A percentile compares a stretch with the other conserved stretches of the same genome.
Conservation (phyloP, 306 rosid species). For the Mimosa bimucronata region DNA sequence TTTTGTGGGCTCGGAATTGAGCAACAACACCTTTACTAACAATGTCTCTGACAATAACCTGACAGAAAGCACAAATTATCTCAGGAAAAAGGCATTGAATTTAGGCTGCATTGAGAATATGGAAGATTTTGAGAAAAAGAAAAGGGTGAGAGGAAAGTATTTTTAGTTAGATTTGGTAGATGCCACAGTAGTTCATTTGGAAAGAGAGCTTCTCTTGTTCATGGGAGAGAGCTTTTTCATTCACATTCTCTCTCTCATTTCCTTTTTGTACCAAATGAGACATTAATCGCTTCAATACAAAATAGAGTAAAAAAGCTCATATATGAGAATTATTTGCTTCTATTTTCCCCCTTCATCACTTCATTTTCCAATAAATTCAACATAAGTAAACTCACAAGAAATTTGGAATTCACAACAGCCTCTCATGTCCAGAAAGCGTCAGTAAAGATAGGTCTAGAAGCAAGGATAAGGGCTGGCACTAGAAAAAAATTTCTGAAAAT, state of each 20-base stretch:
- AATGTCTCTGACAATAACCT: slow-evolving; percentile 81
- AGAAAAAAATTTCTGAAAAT: not conserved
- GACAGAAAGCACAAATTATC: slow-evolving; percentile 37
- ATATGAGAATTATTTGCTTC: not conserved
- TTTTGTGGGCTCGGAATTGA: slow-evolving; percentile 79
- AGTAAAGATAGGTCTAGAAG: slow-evolving; percentile 4
- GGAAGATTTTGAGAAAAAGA: not conserved
- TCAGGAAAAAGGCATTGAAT: not conserved
- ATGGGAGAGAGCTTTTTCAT: not conserved
- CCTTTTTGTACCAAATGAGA: not conserved
- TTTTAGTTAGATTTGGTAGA: not conserved
- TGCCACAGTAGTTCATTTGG: not conserved
- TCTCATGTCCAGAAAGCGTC: not conserved
- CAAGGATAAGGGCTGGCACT: not conserved
- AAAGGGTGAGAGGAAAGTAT: not conserved
- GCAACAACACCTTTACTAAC: slow-evolving; percentile 61
- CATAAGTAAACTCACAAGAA: not conserved
- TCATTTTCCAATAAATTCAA: slow-evolving; percentile 17
- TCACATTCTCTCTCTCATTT: not conserved
- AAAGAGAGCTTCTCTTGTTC: not conserved
- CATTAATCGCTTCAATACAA: not conserved
- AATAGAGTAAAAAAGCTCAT: slow-evolving; percentile 15
- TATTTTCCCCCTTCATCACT: not conserved
- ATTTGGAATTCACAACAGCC: not conserved
- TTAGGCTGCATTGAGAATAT: not conserved